Base-by-base conservation (phyloP, 164 flowering plant species). In the Berberis vulgaris region DNA sequence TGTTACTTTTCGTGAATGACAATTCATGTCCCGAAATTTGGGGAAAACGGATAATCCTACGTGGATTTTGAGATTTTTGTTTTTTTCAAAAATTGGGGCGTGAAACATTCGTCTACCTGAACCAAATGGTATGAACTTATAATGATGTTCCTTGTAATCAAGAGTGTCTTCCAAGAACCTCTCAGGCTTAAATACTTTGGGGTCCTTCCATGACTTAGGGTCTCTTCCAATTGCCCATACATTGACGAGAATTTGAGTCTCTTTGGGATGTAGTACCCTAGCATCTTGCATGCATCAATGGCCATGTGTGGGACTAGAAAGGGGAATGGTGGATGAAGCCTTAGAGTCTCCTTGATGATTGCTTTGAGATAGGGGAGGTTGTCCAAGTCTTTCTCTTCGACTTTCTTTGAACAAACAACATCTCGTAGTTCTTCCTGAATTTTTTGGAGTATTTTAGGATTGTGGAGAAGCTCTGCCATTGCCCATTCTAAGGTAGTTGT, bases 291-390 rank as follows among this genome's bases (percentile, higher is more conserved):
- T 41, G 79, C 79, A 2, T 72, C 46, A 12, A 69, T 65, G 2
- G 88, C 83, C 46, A 49, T 75, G 26, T 84, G 65, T 2, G 87
- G 92, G 5, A 84, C 69, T 8, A 86, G 69, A 49, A 61, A 61
- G 10, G 92, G 88, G 39, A 79, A 65, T 1, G 83, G 80, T 13
- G 88, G 87, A 49, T 86, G 87, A n/a, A 83, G 40, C 3, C 92
- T 64, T 0, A 86, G 57, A 1, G 87, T 75, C 76, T 86, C 92
- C 55, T 83, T 84, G 5, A 83, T 56, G 5, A 81, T 79, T 0
- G 83, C 82, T 61, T 79, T 76, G 43, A 86, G 63, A 43, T 81
- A 86, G 2, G 75, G 84, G 6, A 81, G 76, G 8, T 65, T 62
- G 0, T 77, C 82, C 1, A 79, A 72, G 65, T 82, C 79, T 0